phyloP scores from a whole-genome alignment of 495 filamentous ascomycete genomes.

The Talaromyces thailandensis region DNA sequence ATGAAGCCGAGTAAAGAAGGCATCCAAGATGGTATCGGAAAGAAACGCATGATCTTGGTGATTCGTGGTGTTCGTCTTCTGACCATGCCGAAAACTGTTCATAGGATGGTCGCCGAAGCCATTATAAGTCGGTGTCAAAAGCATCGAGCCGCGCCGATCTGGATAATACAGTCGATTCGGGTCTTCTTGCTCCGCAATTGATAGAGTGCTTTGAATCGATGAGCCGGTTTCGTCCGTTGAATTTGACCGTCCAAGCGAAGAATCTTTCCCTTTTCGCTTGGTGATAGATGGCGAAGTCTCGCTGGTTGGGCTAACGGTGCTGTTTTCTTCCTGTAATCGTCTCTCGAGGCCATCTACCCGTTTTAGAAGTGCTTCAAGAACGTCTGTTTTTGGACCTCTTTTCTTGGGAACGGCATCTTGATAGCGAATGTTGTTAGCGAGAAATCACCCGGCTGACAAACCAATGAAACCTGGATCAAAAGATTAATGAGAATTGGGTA shows the following conservation, averaged over 20 bases:
- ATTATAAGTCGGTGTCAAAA: neutral
- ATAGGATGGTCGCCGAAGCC: neutral
- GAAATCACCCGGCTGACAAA: no score
- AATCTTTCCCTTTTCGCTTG: slow-evolving; percentile 11
- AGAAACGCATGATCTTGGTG: slow-evolving; percentile 22
- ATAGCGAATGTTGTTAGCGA: neutral
- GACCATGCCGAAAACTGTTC: neutral
- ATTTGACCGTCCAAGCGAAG: slow-evolving; percentile 9
- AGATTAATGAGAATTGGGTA: neutral
- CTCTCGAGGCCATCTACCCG: slow-evolving; percentile 78
- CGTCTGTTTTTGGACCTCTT: slow-evolving; percentile 79
- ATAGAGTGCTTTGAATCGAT: slow-evolving; percentile 8
- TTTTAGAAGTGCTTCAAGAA: slow-evolving; percentile 74
- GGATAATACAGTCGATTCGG: neutral
- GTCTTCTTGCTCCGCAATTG: neutral
- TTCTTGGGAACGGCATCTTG: slow-evolving; percentile 83
- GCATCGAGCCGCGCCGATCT: slow-evolving; percentile 1
- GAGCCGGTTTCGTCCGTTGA: slow-evolving; percentile 17
- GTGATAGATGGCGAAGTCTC: slow-evolving; percentile 17
- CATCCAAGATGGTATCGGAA: slow-evolving; percentile 57
- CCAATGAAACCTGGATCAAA: no score
- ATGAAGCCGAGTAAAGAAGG: slow-evolving; percentile 68
- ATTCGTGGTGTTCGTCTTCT: slow-evolving; percentile 12
- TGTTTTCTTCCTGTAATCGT: slow-evolving; percentile 59
- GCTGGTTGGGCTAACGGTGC: slow-evolving; percentile 33